Base-by-base conservation (phyloP, 805 yeast genomes). In the Teunomyces kruisii region DNA sequence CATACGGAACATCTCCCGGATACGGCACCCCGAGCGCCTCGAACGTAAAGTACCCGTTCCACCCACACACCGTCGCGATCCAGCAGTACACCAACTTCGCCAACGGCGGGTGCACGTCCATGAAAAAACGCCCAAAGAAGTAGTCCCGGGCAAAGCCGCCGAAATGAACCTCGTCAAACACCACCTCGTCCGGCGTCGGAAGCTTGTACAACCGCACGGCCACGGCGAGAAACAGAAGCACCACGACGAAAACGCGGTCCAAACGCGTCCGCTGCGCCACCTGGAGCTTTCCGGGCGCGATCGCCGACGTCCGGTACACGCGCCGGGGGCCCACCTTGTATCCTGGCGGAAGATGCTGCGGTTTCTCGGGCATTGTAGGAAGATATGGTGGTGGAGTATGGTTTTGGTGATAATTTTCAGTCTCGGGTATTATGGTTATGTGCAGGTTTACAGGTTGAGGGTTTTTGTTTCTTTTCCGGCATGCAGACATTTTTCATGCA, bases 51-150 rank as follows among this genome's bases (percentile, higher is more conserved):
- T 58, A 47, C 10, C 72, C 87, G 50, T 80, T 72, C 36, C 39
- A 42, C 12, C 44, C 83, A 29, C 71, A 72, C 13, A 79, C 31
- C 48, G 68, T 62, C 2, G 83, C 83, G 6, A 83, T 67, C 43
- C 76, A 70, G 26, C 79, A 80, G 54, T 75, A 82, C 9, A 82
- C 60, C 62, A 86, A 64, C 52, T 83, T 81, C 31, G 78, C 83
- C 42, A 86, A 65, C 4, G 92, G 91, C 9, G 92, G 91, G 51
- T 84, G 85, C 22, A 83, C 83, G 55, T 84, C 90, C 54, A 84
- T 69, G 62, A 83, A 84, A 59, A 80, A 84, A 32, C 75, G 70
- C 17, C 88, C 87, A 42, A 68, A 68, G 51, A 73, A 72, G 61
- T 81, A 81, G 30, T 72, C 66, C 35, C 61, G 54, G 7, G 72